Evolutionary conservation across 345 rosid species (phyloP), one percentile per base, ranked within the genome.

Genomic region (Draba incana): DNA sequence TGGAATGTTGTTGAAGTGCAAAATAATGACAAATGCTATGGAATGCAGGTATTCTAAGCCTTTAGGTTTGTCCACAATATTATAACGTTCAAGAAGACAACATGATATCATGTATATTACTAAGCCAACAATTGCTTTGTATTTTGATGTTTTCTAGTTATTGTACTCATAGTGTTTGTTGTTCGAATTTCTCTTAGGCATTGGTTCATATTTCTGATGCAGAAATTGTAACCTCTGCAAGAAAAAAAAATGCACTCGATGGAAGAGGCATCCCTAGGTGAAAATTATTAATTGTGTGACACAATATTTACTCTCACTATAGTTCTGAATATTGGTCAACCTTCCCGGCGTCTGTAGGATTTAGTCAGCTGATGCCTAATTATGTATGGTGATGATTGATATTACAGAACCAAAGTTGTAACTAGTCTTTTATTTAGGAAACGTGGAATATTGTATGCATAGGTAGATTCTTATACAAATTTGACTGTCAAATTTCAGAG

Each of bases 181-280:
- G 3, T 59, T 23, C 56, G 24, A 46, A 42, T 33, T 82, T 16
- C 70, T 74, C 72, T 62, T 70, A 95, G 99, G 98, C 98, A 27
- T 70, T 95, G 83, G 99, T 95, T 84, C 98, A 95, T 81, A 92
- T 89, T 81, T 72, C 97, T 13, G 97, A 95, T 60, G 76, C 87
- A 5, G 97, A 85, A 77, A 95, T 93, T 66, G 98, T 98, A 31
- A 82, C 96, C 13, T 69, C 90, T 66, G 98, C 98, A 12, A 95
- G 85, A 86, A 77, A 78, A 77, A n/a, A n/a, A n/a, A n/a, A n/a
- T n/a, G 81, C 92, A 42, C 82, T 95, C 47, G 98, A 89, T 77
- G 96, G 97, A 85, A 85, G 98, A 89, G 86, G 80, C 83, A 92
- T 95, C 72, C 98, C 99, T 80, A 95, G 99, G 99, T 95, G 88